Conservation (phyloP, 768 basidiomycete species). For the Podaxis mareebaensis region DNA sequence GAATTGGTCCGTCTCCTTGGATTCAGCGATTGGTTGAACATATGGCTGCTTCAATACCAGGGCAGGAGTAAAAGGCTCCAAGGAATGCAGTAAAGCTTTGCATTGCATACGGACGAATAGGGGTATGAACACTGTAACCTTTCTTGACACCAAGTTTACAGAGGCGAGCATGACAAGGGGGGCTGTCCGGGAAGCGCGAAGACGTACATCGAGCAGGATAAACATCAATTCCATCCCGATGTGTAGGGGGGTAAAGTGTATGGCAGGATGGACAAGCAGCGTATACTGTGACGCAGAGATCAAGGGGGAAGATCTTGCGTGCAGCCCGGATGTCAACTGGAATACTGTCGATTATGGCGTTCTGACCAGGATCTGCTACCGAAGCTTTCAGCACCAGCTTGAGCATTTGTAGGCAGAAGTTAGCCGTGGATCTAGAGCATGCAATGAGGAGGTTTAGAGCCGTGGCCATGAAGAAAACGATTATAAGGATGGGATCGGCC, state of each 20-base stretch:
- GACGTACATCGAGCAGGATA: constrained; percentile 11
- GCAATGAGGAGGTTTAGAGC: not conserved
- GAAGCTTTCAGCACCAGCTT: not conserved
- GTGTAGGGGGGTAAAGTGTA: not conserved
- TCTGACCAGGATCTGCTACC: not conserved
- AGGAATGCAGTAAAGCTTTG: constrained; percentile 10
- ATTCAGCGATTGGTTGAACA: not conserved
- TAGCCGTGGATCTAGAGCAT: not conserved
- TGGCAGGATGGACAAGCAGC: not conserved
- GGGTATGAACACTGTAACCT: constrained; percentile 2
- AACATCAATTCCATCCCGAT: not conserved
- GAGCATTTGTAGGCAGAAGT: not conserved
- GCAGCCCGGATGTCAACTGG: not conserved
- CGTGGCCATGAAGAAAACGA: not conserved
- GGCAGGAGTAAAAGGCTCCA: constrained; percentile 8
- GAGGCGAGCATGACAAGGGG: not conserved
- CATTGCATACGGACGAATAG: constrained; percentile 2
- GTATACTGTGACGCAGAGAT: not conserved
- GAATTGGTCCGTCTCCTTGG: not conserved
- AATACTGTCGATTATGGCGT: not conserved
- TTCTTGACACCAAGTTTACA: not conserved
- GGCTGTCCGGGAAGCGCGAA: not conserved
- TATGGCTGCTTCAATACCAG: constrained; percentile 8
- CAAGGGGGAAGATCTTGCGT: not conserved
- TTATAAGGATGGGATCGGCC: not conserved